Percentiles rank a stretch among this genome's conserved stretches.
These are phyloP conservation scores for Bolboschoenus planiculmis DNA, from an alignment of 176 grass and related monocot genomes.

Conservation along the genomic window DNA sequence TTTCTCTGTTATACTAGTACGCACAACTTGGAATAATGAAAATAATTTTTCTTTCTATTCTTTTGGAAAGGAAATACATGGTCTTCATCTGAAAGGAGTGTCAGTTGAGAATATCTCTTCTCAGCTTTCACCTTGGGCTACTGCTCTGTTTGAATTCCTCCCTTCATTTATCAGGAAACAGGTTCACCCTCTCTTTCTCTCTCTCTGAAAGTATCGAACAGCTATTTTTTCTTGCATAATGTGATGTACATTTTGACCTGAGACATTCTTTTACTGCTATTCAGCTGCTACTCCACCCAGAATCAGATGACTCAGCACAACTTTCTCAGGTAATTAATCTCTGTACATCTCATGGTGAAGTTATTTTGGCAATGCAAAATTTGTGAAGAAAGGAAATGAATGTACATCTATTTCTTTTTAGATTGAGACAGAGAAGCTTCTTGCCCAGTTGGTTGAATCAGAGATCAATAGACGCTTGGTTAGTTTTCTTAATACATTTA, in stretches of 20 bases:
- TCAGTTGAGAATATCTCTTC: constrained; percentile 82
- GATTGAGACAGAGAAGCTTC: constrained; percentile 99
- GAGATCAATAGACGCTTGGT: constrained; percentile 92
- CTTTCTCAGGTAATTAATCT: constrained; percentile 73
- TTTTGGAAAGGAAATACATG: constrained; percentile 82
- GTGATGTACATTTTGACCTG: constrained; percentile 4
- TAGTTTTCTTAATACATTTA: constrained; percentile 26
- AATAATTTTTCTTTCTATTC: constrained; percentile 16
- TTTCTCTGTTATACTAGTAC: background rate
- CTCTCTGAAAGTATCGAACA: background rate
- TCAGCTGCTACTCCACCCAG: constrained; percentile 85
- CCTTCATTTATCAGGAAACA: constrained; percentile 93
- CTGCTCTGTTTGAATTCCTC: constrained; percentile 96
- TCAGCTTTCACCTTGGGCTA: constrained; percentile 99
- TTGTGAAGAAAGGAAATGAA: background rate
- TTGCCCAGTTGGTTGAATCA: constrained; percentile 87
- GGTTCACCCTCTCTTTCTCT: constrained; percentile 32
- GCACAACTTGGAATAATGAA: constrained; percentile 8
- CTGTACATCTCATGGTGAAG: background rate
- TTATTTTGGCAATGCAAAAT: background rate
- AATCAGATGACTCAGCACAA: constrained; percentile 97
- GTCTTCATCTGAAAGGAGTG: constrained; percentile 75
- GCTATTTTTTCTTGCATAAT: background rate
- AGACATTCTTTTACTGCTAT: constrained; percentile 27
- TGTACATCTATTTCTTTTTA: constrained; percentile 27